Conservation (phyloP, 2,329 filamentous ascomycete genomes). For the Mycocentrospora acerina region DNA sequence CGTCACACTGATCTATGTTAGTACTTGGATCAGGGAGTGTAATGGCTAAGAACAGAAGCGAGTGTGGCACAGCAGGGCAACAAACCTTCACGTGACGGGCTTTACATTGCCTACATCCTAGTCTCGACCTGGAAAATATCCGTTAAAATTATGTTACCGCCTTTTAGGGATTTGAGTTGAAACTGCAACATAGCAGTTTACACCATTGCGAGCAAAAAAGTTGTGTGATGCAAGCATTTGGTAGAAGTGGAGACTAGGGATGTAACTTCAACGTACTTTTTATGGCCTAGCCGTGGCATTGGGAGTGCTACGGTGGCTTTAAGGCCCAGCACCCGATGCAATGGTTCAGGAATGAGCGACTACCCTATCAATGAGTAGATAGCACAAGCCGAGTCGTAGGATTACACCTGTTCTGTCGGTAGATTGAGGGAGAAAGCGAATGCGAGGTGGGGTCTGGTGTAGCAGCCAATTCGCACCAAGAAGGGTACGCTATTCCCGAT, state of each 20-base stretch:
- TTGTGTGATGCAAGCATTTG: too few species aligned
- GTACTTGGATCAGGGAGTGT: background rate
- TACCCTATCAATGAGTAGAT: conserved; percentile 8
- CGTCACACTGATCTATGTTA: conserved; percentile 38
- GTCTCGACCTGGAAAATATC: conserved; percentile 14
- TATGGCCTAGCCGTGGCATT: conserved; percentile 42
- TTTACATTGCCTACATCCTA: conserved; percentile 41
- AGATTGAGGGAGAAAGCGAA: conserved; percentile 15
- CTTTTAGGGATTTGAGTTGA: too few species aligned
- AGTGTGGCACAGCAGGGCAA: background rate
- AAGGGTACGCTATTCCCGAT: too few species aligned
- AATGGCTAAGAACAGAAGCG: too few species aligned
- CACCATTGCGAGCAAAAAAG: too few species aligned
- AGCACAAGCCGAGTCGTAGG: conserved; percentile 7
- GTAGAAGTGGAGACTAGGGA: conserved; percentile 5
- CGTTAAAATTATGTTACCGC: conserved; percentile 3
- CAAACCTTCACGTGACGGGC: conserved; percentile 42
- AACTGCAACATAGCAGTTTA: too few species aligned
- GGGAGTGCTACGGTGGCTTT: conserved; percentile 3
- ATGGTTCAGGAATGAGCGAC: conserved; percentile 10
- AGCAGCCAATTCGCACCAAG: conserved; percentile 1
- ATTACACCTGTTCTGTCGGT: conserved; percentile 9
- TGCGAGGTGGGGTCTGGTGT: conserved; percentile 19
- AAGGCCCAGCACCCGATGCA: conserved; percentile 8
- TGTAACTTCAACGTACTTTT: conserved; percentile 33